These are phyloP conservation scores for Cyanidium caldarium DNA, from an alignment of 23 red algal genomes.

Conservation along the genomic window DNA sequence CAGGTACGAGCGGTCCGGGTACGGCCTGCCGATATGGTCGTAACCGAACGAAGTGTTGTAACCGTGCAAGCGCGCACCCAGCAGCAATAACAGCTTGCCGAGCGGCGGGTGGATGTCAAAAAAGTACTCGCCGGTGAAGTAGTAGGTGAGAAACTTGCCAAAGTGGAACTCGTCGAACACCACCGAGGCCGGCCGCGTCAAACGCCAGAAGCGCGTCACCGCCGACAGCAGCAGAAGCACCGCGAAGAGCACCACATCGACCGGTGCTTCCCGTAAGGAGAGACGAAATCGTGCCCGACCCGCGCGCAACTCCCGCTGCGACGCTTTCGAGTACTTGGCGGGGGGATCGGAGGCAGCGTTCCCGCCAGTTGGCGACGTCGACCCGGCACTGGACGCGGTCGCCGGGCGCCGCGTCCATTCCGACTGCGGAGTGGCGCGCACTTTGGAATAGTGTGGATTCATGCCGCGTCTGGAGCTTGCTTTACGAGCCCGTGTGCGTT, in stretches of 20 bases:
- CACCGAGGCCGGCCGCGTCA: conserved; percentile 48
- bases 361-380: too few relatives aligned
- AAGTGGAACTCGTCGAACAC: conserved; percentile 97
- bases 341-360: too few relatives aligned
- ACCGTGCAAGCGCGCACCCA: conserved; percentile 32
- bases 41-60: conserved; percentile 48
- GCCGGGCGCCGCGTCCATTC: too few relatives aligned
- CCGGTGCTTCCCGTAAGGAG: too few relatives aligned
- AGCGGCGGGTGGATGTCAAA: conserved; percentile 99
- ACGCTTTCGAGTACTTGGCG: too few relatives aligned
- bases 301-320: too few relatives aligned
- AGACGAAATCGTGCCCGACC: too few relatives aligned
- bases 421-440: too few relatives aligned
- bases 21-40: conserved; percentile 54
- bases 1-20: conserved; percentile 38
- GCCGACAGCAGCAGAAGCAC: conserved; percentile 10
- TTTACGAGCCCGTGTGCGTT: too few relatives aligned
- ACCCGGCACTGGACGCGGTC: too few relatives aligned
- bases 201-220: conserved; percentile 48
- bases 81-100: conserved; percentile 72
- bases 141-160: conserved; percentile 69
- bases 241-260: not conserved
- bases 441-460: too few relatives aligned
- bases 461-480: too few relatives aligned
- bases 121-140: conserved; percentile 51